phyloP scores from a whole-genome alignment of 805 yeast genomes.

The Saccharomycopsis fibuligera region DNA sequence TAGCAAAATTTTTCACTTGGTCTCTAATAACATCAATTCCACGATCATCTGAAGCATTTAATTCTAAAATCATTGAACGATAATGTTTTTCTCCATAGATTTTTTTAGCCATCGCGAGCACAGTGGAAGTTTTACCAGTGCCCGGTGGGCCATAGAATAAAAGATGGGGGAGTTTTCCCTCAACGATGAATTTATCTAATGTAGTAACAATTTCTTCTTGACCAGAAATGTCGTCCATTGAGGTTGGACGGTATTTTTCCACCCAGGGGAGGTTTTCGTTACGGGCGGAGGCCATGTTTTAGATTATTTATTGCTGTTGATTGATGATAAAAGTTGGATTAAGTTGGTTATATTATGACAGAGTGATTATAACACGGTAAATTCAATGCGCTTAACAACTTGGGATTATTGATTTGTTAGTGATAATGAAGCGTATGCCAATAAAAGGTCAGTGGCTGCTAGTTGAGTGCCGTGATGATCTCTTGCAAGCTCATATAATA shows the following conservation, averaged over 20 bases:
- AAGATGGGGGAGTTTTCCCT: conserved; percentile 82
- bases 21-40: conserved; percentile 98
- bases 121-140: conserved; percentile 87
- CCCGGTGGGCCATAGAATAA: conserved; percentile 96
- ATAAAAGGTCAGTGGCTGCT: too few relatives aligned
- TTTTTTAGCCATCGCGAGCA: conserved; percentile 80
- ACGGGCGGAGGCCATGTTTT: conserved; percentile 3
- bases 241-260: conserved; percentile 87
- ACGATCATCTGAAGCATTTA: conserved; percentile 95
- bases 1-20: conserved; percentile 93
- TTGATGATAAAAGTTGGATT: too few relatives aligned
- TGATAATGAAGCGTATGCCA: too few relatives aligned
- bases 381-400: too few relatives aligned
- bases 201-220: conserved; percentile 70
- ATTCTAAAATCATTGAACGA: conserved; percentile 84
- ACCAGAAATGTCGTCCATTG: conserved; percentile 84
- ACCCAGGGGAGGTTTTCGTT: conserved; percentile 74
- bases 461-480: too few relatives aligned
- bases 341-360: too few relatives aligned
- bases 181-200: conserved; percentile 75
- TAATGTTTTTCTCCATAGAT: conserved; percentile 73
- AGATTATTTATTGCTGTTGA: too few relatives aligned
- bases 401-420: too few relatives aligned
- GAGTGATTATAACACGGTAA: too few relatives aligned
- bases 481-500: too few relatives aligned